Evolutionary conservation across 257 asterid genomes (phyloP).

Genomic region (Misopates orontium): DNA sequence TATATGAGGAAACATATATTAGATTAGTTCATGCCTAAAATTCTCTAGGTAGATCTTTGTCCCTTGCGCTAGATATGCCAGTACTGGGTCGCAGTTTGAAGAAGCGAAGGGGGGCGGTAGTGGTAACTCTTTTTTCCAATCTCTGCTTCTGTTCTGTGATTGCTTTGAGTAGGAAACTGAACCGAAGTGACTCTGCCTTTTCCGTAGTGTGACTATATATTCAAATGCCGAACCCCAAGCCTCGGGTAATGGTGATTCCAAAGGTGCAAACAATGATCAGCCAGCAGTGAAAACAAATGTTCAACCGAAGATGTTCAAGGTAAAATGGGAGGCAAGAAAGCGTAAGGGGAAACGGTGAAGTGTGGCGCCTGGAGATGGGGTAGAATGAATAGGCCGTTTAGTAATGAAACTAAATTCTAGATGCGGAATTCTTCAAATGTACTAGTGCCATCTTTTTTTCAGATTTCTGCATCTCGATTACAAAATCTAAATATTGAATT

Average conservation of each 20-base stretch:
- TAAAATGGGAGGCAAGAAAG: constrained; percentile 23
- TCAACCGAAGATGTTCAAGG: constrained; percentile 28
- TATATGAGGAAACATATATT: not conserved
- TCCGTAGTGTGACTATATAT: constrained; percentile 6
- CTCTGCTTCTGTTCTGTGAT: constrained; percentile 13
- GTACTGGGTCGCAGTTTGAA: constrained; percentile 50
- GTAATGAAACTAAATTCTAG: constrained; percentile 15
- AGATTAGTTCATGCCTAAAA: too few relatives aligned
- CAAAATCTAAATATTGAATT: too few relatives aligned
- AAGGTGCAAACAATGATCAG: constrained; percentile 12
- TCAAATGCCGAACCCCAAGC: constrained; percentile 14
- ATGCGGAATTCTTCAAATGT: constrained; percentile 4
- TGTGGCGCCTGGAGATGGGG: constrained; percentile 22
- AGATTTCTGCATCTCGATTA: constrained; percentile 20
- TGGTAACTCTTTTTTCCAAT: constrained; percentile 39
- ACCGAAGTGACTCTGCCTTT: not conserved
- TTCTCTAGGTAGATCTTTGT: constrained; percentile 16
- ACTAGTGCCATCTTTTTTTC: not conserved
- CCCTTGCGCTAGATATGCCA: constrained; percentile 60
- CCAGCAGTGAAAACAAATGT: constrained; percentile 16
- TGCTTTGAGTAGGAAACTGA: constrained; percentile 16
- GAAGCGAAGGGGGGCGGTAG: constrained; percentile 43
- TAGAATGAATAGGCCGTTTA: not conserved
- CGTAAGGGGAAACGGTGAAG: constrained; percentile 21
- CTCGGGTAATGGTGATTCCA: constrained; percentile 23